Evolutionary conservation across 306 rosid genomes (phyloP), one percentile per base, ranked within the genome.

Genomic region (Oxytropis ochrocephala): DNA sequence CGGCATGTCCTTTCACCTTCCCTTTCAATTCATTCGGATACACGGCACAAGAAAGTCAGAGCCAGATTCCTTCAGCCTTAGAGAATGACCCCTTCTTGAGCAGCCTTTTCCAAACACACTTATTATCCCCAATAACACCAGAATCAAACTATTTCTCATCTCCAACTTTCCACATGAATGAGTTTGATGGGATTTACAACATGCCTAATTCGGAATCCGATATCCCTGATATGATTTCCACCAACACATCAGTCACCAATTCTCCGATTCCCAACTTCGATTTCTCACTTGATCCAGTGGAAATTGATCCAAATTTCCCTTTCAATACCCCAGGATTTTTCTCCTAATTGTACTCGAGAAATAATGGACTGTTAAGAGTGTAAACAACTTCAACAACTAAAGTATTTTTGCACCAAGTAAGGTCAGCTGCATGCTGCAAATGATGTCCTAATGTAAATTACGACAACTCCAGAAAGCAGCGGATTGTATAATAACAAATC

Each of bases 201-300:
- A 60, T 27, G 75, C 88, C 71, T 2, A 49, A 16, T 58, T 85
- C 87, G 11, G 89, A 85, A 57, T 76, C 87, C 12, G 88, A 82
- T 48, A 70, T 78, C 12, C 65, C 80, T 0, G 91, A 88, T 59
- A 94, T 90, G 47, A 65, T 87, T 82, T 87, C 94, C 29, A 88
- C 88, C 81, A 76, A 79, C 80, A 79, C 88, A 73, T 94, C 89
- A 50, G 77, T 78, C 14, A 79, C 89, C 72, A 88, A 83, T 50
- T 90, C 94, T 52, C 90, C 95, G 19, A 87, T 87, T 54, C 85
- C 85, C 4, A 86, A 84, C 46, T 70, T 89, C 78, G 85, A 82
- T 67, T 90, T 90, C 81, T 50, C 89, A 44, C 82, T 84, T 69
- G 91, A 88, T 54, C 78, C 72, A 5, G 84, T 30, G 41, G 86